These are phyloP conservation scores for Sporothrix euskadiensis DNA, from an alignment of 2,329 filamentous ascomycete genomes.

Conservation along the genomic window DNA sequence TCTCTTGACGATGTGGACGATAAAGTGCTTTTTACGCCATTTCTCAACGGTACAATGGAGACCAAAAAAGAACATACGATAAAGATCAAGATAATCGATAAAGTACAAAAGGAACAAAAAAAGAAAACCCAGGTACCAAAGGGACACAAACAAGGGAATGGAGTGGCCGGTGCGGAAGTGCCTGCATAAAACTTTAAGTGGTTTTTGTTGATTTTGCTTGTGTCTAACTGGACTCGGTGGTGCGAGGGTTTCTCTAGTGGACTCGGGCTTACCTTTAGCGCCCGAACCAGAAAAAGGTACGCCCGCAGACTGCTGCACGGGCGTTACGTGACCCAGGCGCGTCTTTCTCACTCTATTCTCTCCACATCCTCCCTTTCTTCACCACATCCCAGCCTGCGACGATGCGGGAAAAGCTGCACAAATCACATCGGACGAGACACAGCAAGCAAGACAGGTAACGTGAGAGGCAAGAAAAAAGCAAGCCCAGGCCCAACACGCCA, in stretches of 20 bases:
- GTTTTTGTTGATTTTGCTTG: neutral
- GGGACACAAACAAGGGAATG: neutral
- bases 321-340: neutral
- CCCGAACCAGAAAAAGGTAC: slow-evolving; percentile 11
- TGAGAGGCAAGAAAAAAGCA: neutral
- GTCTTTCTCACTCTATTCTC: slow-evolving; percentile 3
- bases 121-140: neutral
- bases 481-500: neutral
- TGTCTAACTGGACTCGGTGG: neutral
- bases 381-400: neutral
- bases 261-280: neutral
- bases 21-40: slow-evolving; percentile 7
- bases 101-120: neutral
- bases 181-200: slow-evolving; percentile 11
- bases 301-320: neutral
- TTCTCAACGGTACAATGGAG: neutral
- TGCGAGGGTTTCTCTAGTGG: neutral
- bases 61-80: neutral
- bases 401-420: neutral
- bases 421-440: neutral
- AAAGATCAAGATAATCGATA: neutral
- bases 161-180: slow-evolving; percentile 21
- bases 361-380: slow-evolving; percentile 10
- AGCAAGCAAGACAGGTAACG: neutral
- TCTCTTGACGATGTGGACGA: neutral